Conservation (phyloP, 2,329 filamentous ascomycete species). For the Apiospora pterosperma region DNA sequence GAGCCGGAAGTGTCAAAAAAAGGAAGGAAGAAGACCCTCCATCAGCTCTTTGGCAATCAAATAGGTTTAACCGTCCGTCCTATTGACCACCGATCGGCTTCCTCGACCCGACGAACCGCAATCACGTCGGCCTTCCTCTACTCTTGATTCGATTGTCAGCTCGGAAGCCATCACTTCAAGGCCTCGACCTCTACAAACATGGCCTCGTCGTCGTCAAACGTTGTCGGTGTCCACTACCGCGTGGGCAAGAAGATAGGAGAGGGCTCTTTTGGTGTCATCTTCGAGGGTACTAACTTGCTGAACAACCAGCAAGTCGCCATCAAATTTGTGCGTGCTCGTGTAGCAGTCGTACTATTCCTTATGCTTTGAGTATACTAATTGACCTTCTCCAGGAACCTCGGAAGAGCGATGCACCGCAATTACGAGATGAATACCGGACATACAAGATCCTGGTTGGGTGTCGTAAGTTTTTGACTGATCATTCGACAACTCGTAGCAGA, state of each 20-base stretch:
- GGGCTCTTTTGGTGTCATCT: slow-evolving; percentile 97
- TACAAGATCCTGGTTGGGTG: slow-evolving; percentile 99
- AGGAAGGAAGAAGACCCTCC: neutral
- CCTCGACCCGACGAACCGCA: slow-evolving; percentile 8
- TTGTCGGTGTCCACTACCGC: slow-evolving; percentile 97
- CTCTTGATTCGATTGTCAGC: neutral
- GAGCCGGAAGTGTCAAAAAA: slow-evolving; percentile 9
- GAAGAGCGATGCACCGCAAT: slow-evolving; percentile 96
- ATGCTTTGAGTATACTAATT: neutral
- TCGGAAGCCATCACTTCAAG: neutral
- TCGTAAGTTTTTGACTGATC: slow-evolving; percentile 67
- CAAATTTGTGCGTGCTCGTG: slow-evolving; percentile 77
- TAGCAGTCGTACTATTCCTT: neutral
- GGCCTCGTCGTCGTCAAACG: slow-evolving; percentile 90
- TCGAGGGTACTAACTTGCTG: slow-evolving; percentile 95
- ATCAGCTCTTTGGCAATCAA: neutral
- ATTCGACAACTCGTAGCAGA: neutral
- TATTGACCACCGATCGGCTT: slow-evolving; percentile 3
- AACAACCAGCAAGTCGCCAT: slow-evolving; percentile 99
- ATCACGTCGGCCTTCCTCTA: neutral
- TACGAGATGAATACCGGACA: slow-evolving; percentile 97
- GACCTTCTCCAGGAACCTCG: slow-evolving; percentile 73
- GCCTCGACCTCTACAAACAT: slow-evolving; percentile 43
- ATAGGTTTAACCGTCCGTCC: neutral
- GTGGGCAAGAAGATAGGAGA: slow-evolving; percentile 99